Evolutionary conservation across 768 basidiomycete species (phyloP), one percentile per base, ranked within the genome.

Genomic region (Pleurotus tuber-regium): DNA sequence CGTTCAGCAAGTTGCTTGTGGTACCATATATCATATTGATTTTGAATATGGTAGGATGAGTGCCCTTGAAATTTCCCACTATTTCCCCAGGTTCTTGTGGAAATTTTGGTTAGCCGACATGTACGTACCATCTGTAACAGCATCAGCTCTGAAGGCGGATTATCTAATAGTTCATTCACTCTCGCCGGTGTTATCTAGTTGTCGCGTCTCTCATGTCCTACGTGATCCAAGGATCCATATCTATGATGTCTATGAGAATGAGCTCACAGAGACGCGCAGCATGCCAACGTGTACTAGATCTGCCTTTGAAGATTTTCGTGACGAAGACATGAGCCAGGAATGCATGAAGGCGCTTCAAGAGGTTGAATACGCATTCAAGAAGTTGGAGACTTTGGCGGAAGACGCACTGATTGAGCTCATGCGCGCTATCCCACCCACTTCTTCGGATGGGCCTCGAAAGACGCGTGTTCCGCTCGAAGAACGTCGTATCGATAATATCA

Each of bases 191-290:
- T 9, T 4, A 31, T 49, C 19, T 12, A 40, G 43, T 36, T 36
- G 52, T 18, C 35, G 47, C 23, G n/a, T 38, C 31, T 33, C 60
- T 61, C 62, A 60, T 58, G 62, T 54, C 46, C 56, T 66, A 58
- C 54, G 69, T 53, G 55, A 69, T 56, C 60, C 74, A 58, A 58
- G 79, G 25, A 57, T 83, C 26, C 80, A 83, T 56, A 59, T 74
- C 2, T 82, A 81, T 54, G 73, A 82, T 54, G 70, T 79, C 5
- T 80, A 78, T 55, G 66, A 78, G 25, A 79, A 81, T 56, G 65
- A 69, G 9, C 67, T 84, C 21, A 65, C 66, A 19, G 79, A 83
- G 61, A 72, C 70, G 21, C 63, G 73, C 26, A 62, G 72, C 26
- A 61, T 65, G 16, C 75, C 70, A 6, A 26, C 54, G 8, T 63